Conservation (phyloP, 1,139 yeast species). For the Hanseniaspora uvarum region DNA sequence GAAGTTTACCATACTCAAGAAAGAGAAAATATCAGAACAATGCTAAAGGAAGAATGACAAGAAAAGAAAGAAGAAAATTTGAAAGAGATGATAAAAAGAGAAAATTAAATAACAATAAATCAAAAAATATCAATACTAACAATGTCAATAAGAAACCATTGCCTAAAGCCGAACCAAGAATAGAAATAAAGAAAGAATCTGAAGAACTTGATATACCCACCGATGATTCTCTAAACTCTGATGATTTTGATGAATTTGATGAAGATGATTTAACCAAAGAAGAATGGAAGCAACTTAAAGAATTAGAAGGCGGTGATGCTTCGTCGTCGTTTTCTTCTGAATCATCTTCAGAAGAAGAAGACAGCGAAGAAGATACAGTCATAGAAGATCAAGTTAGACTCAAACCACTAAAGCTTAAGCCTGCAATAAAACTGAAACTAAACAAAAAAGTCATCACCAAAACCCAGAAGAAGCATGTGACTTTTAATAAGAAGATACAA, state of each 20-base stretch:
- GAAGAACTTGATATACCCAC: constrained; percentile 31
- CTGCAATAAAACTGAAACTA: constrained; percentile 1
- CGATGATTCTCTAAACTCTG: constrained; percentile 42
- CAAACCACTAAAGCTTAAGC: background rate
- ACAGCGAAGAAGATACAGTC: background rate
- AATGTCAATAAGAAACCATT: background rate
- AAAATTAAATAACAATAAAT: constrained; percentile 13
- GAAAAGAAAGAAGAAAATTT: constrained; percentile 30
- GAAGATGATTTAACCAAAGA: constrained; percentile 40
- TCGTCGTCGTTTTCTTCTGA: constrained; percentile 22
- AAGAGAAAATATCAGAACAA: constrained; percentile 22
- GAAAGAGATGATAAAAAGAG: constrained; percentile 28
- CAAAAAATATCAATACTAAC: background rate
- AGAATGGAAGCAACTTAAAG: constrained; percentile 34
- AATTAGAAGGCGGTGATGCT: constrained; percentile 30
- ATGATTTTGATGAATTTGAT: constrained; percentile 39
- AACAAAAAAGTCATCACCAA: constrained; percentile 6
- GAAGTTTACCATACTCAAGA: constrained; percentile 10
- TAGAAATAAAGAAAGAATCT: background rate
- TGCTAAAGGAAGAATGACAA: constrained; percentile 20
- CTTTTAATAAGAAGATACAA: constrained; percentile 1
- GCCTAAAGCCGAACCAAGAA: background rate
- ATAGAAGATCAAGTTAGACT: background rate
- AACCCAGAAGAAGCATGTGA: constrained; percentile 11
- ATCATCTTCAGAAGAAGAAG: background rate